These are phyloP conservation scores for Penicillium mononematosum DNA, from an alignment of 495 filamentous ascomycete species.

Conservation along the genomic window DNA sequence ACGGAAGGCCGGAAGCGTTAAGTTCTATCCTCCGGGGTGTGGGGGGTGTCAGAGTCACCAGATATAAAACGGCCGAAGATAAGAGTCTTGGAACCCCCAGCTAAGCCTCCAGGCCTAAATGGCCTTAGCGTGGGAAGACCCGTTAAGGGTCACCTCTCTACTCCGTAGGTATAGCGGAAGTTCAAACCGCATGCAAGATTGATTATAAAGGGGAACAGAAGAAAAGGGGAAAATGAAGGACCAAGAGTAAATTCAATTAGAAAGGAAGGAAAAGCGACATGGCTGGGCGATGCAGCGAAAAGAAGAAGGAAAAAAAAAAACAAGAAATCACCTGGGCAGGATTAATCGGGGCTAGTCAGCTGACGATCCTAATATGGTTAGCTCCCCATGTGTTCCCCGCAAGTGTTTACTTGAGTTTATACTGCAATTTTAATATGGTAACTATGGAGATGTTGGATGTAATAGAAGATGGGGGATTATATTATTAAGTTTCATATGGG, in stretches of 20 bases:
- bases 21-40: constrained; percentile 3
- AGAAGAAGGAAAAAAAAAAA: neutral
- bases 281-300: constrained; percentile 6
- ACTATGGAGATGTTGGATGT: neutral
- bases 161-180: constrained; percentile 15
- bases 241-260: constrained; percentile 3
- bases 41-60: constrained; percentile 1
- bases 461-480: neutral
- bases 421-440: neutral
- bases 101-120: constrained; percentile 29
- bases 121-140: constrained; percentile 28
- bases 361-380: constrained; percentile 8
- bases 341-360: constrained; percentile 7
- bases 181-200: constrained; percentile 6
- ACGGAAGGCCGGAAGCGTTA: constrained; percentile 4
- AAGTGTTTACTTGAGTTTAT: constrained; percentile 14
- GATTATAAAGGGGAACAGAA: neutral
- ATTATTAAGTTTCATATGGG: neutral
- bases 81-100: constrained; percentile 14
- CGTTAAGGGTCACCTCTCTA: constrained; percentile 22
- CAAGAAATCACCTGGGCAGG: neutral
- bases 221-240: constrained; percentile 7
- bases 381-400: constrained; percentile 11
- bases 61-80: constrained; percentile 14
- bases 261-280: constrained; percentile 9